Base-by-base conservation (phyloP, 345 rosid species). In the Gossypium ekmanianum region DNA sequence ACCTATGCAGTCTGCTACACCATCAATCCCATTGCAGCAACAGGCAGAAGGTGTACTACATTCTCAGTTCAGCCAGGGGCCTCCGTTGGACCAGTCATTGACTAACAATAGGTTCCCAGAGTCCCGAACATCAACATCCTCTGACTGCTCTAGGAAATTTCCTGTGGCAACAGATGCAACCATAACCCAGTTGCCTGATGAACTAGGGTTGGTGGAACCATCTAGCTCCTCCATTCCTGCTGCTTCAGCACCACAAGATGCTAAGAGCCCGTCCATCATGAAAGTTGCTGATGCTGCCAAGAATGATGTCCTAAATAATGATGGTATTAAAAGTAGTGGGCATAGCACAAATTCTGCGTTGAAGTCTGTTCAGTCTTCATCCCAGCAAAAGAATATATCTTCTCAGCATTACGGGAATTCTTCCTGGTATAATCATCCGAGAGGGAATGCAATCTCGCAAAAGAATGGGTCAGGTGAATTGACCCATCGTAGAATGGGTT, bases 401-500 rank as follows among this genome's bases (percentile, higher is more conserved):
- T 44, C 82, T 14, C 97, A 87, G 70, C 85, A 85, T 69, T 82
- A 84, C 73, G 76, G 76, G 75, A 81, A 80, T 63, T 85, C 84
- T 1, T 77, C 88, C 1, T 88, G 79, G 26, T 81, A 84, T 48
- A 85, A 74, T 75, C 77, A 86, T 73, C 88, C 81, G 68, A 84
- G 87, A 77, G 89, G 86, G 50, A 79, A 82, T 11, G 73, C 74
- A 41, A 73, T 54, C 63, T 79, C 82, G 11, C 89, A 84, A 61
- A 86, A 86, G 85, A 85, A 59, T 66, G 73, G 63, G 73, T 81
- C 87, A 3, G 84, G 83, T 16, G 91, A 89, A 34, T 85, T 89
- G 88, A 76, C 89, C 34, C 89, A 91, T 70, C 86, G 89, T 6
- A 87, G 98, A 77, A 81, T 81, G 17, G 85, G 90, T 12, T 95